Conservation (phyloP, 2,329 filamentous ascomycete species). For the Plenodomus lindquistii region DNA sequence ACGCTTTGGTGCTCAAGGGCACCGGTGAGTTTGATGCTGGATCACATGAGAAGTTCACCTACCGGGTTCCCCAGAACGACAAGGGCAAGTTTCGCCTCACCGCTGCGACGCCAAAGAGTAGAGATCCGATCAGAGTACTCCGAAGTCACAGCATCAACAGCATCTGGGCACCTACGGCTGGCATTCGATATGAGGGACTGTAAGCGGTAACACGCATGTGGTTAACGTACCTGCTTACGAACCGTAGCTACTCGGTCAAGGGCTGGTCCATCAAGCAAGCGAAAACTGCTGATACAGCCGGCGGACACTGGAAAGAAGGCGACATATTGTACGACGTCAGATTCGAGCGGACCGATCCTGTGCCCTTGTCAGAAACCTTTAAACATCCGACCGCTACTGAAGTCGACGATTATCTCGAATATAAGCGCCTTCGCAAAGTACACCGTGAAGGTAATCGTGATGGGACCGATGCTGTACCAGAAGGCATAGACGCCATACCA, state of each 20-base stretch:
- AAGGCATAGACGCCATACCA: background rate
- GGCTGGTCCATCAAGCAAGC: slow-evolving; percentile 48
- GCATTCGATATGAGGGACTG: slow-evolving; percentile 55
- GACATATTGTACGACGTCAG: slow-evolving; percentile 45
- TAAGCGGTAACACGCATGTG: slow-evolving; percentile 29
- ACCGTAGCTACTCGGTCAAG: slow-evolving; percentile 27
- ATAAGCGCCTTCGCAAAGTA: slow-evolving; percentile 47
- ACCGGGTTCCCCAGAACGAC: slow-evolving; percentile 46
- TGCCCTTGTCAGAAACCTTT: slow-evolving; percentile 44
- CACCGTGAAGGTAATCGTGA: slow-evolving; percentile 19
- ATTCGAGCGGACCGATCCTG: slow-evolving; percentile 42
- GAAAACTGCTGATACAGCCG: slow-evolving; percentile 13
- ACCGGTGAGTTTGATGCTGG: slow-evolving; percentile 44
- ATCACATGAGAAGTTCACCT: slow-evolving; percentile 45
- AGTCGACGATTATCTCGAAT: slow-evolving; percentile 54
- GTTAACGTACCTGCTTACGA: background rate
- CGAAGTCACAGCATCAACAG: slow-evolving; percentile 50
- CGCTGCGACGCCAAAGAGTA: slow-evolving; percentile 44
- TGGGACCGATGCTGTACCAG: background rate
- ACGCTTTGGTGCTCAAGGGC: slow-evolving; percentile 51
- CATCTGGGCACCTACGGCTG: slow-evolving; percentile 52
- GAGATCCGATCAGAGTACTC: slow-evolving; percentile 50
- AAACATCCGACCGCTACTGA: slow-evolving; percentile 49
- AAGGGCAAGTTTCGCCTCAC: slow-evolving; percentile 51
- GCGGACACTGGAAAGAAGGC: slow-evolving; percentile 21